Evolutionary conservation across 2,329 filamentous ascomycete species (phyloP).

Genomic region (Ceratocystis variospora): DNA sequence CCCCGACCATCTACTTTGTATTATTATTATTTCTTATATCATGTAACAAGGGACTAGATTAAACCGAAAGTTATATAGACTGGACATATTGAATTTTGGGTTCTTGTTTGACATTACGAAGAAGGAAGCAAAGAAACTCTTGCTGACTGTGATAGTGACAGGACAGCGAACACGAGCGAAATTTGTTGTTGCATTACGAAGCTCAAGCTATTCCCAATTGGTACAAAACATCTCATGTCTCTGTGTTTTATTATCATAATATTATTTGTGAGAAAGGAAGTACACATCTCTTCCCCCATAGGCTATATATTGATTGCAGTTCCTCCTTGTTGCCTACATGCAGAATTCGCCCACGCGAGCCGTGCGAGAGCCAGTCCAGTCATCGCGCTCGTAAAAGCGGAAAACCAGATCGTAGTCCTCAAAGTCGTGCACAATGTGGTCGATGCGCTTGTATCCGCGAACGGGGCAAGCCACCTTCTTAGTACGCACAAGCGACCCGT

Average conservation of each 20-base stretch:
- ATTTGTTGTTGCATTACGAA: too few species aligned
- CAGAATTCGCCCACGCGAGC: constrained; percentile 40
- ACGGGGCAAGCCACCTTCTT: constrained; percentile 41
- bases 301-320: too few species aligned
- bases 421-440: constrained; percentile 92
- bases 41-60: constrained; percentile 3
- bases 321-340: not conserved
- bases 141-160: not conserved
- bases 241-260: too few species aligned
- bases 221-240: too few species aligned
- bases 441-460: constrained; percentile 73
- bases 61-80: constrained; percentile 3
- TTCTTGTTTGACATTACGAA: not conserved
- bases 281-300: too few species aligned
- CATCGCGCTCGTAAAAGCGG: constrained; percentile 85
- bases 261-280: too few species aligned
- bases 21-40: constrained; percentile 11
- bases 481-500: constrained; percentile 27
- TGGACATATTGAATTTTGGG: not conserved
- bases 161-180: too few species aligned
- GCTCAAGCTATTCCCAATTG: too few species aligned
- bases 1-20: not conserved
- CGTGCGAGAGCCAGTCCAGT: constrained; percentile 46
- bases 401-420: constrained; percentile 97
- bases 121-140: not conserved